Base-by-base conservation (phyloP, 2,329 filamentous ascomycete genomes). In the Fusarium incarnatum region DNA sequence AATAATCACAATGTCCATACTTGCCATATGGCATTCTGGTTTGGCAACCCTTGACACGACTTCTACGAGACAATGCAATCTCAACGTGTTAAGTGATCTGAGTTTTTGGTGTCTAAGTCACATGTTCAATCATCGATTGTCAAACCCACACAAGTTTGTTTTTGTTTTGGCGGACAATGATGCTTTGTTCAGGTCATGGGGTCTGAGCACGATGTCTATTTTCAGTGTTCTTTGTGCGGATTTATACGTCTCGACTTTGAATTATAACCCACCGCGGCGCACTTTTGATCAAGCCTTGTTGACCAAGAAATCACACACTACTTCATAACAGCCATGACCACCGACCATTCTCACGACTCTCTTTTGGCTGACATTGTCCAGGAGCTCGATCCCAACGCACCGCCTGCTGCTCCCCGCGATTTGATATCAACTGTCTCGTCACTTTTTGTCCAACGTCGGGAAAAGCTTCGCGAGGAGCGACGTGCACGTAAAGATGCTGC, bases 341-440 rank as follows among this genome's bases (percentile, higher is more conserved):
- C 34, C 8, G 28, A 12, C 27, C 15, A 53, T 45, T 37, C 27
- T 40, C 53, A 54, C 23, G 28, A 18, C 12, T 27, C 28, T n/a
- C 13, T 44, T 30, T 13, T 56, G 30, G 58, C 57, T 22, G 40
- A 41, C 13, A 23, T 46, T 20, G 10, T 54, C 18, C 52, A 15
- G 34, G 37, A 71, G 23, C 28, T 57, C 13, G 30, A 60, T 30
- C 32, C 23, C 9, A n/a, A 30, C n/a, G 50, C 40, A 15, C 44
- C 59, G 3, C 67, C 63, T 41, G 46, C 42, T 25, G 60, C 65
- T 13, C 67, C 68, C 9, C 64, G 23, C 9, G 55, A 71, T 22
- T 20, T 71, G 15, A 41, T 68, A 13, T 68, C 67, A 10, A 61
- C 52, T 6, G 67, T 65, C 47, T 54, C 55, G 12, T 34, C 40